phyloP scores from a whole-genome alignment of 2,329 filamentous ascomycete species.

The Cladosporium colombiae region DNA sequence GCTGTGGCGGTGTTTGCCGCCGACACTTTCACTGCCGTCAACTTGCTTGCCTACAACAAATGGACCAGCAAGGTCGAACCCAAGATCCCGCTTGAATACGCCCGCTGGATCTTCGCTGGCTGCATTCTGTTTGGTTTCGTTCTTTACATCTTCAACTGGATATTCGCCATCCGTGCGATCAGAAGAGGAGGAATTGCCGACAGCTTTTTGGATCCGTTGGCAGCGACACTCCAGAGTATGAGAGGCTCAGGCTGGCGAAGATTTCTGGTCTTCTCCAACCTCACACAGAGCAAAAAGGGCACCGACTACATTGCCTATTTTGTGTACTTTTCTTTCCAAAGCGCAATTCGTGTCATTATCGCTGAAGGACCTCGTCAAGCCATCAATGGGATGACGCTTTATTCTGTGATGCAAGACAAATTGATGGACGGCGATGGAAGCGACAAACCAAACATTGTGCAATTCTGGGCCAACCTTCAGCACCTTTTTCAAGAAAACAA shows the following conservation, averaged over 20 bases:
- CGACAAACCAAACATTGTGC: conserved; percentile 64
- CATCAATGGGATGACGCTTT: conserved; percentile 85
- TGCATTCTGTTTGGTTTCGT: conserved; percentile 91
- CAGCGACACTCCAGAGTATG: conserved; percentile 80
- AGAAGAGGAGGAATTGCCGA: conserved; percentile 82
- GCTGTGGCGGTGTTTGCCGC: conserved; percentile 84
- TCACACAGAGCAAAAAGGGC: conserved; percentile 90
- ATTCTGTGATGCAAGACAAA: conserved; percentile 78
- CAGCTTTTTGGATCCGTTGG: conserved; percentile 85
- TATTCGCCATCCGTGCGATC: conserved; percentile 79
- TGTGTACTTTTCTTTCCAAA: conserved; percentile 81
- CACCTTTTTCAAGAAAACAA: conserved; percentile 71
- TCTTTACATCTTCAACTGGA: conserved; percentile 76
- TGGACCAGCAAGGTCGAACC: conserved; percentile 86
- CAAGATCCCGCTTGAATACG: conserved; percentile 71
- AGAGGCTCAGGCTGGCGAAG: conserved; percentile 81
- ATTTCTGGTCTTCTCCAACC: conserved; percentile 87
- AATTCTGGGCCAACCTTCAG: conserved; percentile 82
- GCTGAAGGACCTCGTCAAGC: conserved; percentile 91
- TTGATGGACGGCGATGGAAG: conserved; percentile 57
- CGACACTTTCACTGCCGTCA: conserved; percentile 91
- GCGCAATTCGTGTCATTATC: conserved; percentile 83
- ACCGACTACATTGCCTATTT: conserved; percentile 89
- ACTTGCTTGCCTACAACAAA: conserved; percentile 81
- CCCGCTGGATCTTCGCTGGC: conserved; percentile 92